Conservation (phyloP, 345 rosid genomes). For the Syzygium aromaticum region DNA sequence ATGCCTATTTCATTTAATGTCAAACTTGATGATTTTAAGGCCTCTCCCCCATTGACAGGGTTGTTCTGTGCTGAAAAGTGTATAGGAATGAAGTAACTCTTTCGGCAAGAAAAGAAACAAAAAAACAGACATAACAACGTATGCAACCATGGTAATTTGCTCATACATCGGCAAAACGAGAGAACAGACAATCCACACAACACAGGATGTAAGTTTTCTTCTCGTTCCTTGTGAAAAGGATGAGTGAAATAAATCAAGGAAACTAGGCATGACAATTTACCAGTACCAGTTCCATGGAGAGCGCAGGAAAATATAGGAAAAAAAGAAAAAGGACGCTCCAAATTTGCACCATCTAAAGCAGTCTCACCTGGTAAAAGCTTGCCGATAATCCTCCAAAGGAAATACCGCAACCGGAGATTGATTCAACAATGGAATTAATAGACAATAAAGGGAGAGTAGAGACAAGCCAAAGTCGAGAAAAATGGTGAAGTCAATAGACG, state of each 20-base stretch:
- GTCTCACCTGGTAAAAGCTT: background rate
- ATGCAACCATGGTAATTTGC: background rate
- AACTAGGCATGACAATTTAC: no score
- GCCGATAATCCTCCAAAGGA: background rate
- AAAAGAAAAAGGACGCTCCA: background rate
- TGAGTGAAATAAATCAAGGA: background rate
- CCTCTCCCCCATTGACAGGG: background rate
- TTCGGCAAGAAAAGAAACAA: background rate
- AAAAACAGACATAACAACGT: background rate
- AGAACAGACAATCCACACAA: background rate
- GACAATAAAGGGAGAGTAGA: background rate
- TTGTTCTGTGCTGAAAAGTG: background rate
- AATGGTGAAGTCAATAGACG: background rate
- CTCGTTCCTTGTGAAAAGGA: background rate
- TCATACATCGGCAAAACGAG: background rate
- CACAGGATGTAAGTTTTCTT: background rate
- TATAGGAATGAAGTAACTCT: background rate
- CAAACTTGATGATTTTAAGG: background rate
- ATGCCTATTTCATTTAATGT: background rate
- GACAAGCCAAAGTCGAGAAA: background rate
- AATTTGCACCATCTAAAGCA: background rate
- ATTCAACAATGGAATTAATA: background rate
- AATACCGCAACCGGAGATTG: background rate
- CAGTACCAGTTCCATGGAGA: no score
- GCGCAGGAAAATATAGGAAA: background rate